Percentiles rank a stretch among this genome's conserved stretches.
These are phyloP conservation scores for Alliaria petiolata DNA, from an alignment of 345 rosid species.

Conservation along the genomic window DNA sequence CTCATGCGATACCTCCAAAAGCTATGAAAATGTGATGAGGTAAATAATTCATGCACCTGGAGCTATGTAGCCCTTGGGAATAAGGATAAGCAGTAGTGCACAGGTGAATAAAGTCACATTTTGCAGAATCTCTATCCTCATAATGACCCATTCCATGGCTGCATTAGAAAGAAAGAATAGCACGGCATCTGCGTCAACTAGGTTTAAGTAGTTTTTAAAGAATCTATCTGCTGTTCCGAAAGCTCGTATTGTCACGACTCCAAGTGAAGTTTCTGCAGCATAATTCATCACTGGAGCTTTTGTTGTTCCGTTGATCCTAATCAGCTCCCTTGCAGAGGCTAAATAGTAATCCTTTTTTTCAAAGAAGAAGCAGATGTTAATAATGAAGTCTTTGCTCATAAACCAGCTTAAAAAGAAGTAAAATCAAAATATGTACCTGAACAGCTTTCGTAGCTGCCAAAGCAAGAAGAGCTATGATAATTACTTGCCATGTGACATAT, in stretches of 20 bases:
- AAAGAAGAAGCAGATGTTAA: not conserved
- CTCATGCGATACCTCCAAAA: too few species aligned
- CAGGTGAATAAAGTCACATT: slow-evolving; percentile 63
- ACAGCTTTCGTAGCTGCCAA: slow-evolving; percentile 45
- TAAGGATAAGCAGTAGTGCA: slow-evolving; percentile 62
- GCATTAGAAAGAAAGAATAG: slow-evolving; percentile 79
- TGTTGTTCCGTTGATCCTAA: slow-evolving; percentile 85
- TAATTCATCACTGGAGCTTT: slow-evolving; percentile 93
- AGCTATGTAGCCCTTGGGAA: slow-evolving; percentile 59
- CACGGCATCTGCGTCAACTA: slow-evolving; percentile 67
- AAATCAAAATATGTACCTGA: slow-evolving; percentile 43
- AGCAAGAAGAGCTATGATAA: slow-evolving; percentile 55
- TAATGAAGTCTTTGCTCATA: not conserved
- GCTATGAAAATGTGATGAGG: not conserved
- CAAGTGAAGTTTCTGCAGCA: slow-evolving; percentile 84
- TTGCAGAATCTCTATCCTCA: slow-evolving; percentile 71
- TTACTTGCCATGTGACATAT: slow-evolving; percentile 80
- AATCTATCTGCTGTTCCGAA: slow-evolving; percentile 61
- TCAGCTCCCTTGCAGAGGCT: slow-evolving; percentile 75
- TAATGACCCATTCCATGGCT: slow-evolving; percentile 73
- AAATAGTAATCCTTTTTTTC: slow-evolving; percentile 54
- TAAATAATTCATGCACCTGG: slow-evolving; percentile 38
- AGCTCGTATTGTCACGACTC: slow-evolving; percentile 81
- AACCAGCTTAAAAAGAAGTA: not conserved
- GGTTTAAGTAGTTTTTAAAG: slow-evolving; percentile 50